Base-by-base conservation (phyloP, 495 filamentous ascomycete species). In the Xylaria intraflava region DNA sequence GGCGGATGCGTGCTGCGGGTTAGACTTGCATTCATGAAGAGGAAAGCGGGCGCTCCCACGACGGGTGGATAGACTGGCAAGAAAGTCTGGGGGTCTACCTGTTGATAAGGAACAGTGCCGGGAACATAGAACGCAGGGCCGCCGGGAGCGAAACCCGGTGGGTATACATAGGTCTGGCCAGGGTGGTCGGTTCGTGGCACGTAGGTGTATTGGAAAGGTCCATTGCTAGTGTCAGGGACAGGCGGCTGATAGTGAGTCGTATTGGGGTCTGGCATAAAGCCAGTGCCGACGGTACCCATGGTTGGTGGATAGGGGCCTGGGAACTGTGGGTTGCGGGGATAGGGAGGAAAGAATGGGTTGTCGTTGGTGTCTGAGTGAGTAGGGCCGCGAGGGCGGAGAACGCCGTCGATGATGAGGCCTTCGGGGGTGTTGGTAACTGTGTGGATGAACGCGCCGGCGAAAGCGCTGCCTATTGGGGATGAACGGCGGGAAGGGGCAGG, bases 181-280 rank as follows among this genome's bases (percentile, higher is more conserved):
- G 31, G 33, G 1, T 12, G 38, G 46, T 80, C 77, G 16, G 60
- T 58, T 6, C 74, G 70, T 17, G 76, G 76, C 20, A 72, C 66
- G 45, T 76, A 79, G 17, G 61, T 69, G 42, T 79, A 71, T 11
- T 64, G 39, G 36, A 71, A 69, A 6, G 71, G 65, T 1, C 76
- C 77, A 49, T 63, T 60, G 26, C 66, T 69, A 19, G 76, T 77
- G 26, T 72, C 69, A 26, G 70, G 69, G 16, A 74, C 70, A 19
- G 73, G 75, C 1, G 75, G 77, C 47, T 78, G 72, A 51, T 69
- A 76, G 62, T 73, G 69, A 19, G 65, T 53, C 55, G 53, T 30
- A 46, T 69, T 62, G 30, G 55, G 53, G 54, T 60, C 48, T 44
- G 62, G 62, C 56, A 59, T 61, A 47, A 53, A 39, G 26, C 49